These are phyloP conservation scores for Prinsepia uniflora DNA, from an alignment of 306 rosid genomes.

Conservation along the genomic window DNA sequence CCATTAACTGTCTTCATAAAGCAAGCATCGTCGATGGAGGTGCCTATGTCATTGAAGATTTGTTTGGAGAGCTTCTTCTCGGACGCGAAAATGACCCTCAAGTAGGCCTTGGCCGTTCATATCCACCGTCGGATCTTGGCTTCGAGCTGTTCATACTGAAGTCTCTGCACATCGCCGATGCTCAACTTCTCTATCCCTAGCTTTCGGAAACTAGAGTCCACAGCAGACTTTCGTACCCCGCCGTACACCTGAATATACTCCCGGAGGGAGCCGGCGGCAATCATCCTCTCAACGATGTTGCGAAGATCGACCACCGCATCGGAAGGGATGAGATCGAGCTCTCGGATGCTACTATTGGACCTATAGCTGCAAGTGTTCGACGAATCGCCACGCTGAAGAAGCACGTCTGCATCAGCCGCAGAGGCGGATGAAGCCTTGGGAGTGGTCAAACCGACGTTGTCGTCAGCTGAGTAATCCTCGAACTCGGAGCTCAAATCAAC, in stretches of 20 bases:
- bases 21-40: constrained; percentile 82
- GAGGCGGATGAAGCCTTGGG: constrained; percentile 19
- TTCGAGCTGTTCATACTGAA: constrained; percentile 85
- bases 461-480: background rate
- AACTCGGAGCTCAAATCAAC: constrained; percentile 9
- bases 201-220: constrained; percentile 66
- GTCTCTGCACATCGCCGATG: constrained; percentile 90
- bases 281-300: constrained; percentile 84
- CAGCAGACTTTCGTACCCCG: constrained; percentile 71
- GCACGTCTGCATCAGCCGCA: constrained; percentile 17
- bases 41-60: constrained; percentile 73
- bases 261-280: constrained; percentile 70
- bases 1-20: constrained; percentile 94
- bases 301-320: constrained; percentile 73
- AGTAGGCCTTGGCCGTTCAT: constrained; percentile 71
- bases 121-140: constrained; percentile 93
- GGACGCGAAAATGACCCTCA: constrained; percentile 71
- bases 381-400: constrained; percentile 42
- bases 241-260: constrained; percentile 97
- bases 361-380: constrained; percentile 45
- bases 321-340: constrained; percentile 85
- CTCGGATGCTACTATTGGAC: constrained; percentile 75
- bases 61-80: constrained; percentile 90
- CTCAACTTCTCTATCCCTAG: constrained; percentile 82
- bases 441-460: background rate